Conservation (phyloP, 148 eudicot species). For the Rhododendron vialii region DNA sequence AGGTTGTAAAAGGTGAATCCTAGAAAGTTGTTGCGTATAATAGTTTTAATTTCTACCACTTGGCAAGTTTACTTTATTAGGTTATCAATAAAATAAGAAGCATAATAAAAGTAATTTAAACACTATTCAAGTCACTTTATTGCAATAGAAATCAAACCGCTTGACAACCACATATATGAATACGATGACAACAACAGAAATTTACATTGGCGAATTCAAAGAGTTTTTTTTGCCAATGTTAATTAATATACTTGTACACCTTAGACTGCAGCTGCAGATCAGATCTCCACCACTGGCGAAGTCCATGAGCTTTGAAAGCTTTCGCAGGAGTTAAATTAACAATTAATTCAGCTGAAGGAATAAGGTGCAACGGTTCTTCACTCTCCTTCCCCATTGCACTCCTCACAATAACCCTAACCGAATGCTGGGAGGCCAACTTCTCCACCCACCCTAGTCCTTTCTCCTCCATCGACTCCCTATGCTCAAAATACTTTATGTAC, state of each 20-base stretch:
- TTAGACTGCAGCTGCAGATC: constrained; percentile 47
- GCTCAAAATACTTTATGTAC: constrained; percentile 56
- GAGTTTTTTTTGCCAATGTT: no score
- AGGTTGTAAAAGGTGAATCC: no score
- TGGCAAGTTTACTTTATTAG: no score
- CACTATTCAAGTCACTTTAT: no score
- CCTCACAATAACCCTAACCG: constrained; percentile 66
- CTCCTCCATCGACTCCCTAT: constrained; percentile 52
- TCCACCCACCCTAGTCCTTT: constrained; percentile 53
- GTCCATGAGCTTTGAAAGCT: constrained; percentile 72
- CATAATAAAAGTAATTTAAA: no score
- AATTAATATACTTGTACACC: constrained; percentile 24
- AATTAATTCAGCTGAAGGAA: constrained; percentile 71
- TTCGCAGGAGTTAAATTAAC: constrained; percentile 41
- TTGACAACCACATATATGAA: no score
- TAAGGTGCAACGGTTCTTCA: constrained; percentile 63
- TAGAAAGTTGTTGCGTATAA: no score
- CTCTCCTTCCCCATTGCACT: constrained; percentile 57
- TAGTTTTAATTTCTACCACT: no score
- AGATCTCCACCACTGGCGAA: constrained; percentile 81
- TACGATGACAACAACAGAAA: no score
- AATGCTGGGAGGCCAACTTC: constrained; percentile 69
- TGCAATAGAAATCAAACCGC: no score
- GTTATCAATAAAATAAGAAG: no score
- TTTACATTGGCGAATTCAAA: no score